Percentiles rank a stretch among this genome's conserved stretches.
phyloP scores from a whole-genome alignment of 495 filamentous ascomycete species.

The Penicillium diatomitis region DNA sequence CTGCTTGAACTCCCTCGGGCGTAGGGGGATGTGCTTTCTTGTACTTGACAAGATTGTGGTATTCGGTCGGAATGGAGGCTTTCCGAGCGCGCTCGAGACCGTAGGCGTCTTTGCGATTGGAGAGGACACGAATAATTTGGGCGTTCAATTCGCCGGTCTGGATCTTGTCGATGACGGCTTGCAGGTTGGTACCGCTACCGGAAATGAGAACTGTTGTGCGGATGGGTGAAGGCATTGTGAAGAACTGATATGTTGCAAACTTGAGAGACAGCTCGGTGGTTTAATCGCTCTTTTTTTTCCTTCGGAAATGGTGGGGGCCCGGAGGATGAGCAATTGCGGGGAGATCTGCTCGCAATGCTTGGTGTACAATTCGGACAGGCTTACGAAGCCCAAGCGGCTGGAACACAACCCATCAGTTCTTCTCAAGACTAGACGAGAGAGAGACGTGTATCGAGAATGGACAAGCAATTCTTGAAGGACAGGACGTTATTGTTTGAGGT shows the following conservation, averaged over 20 bases:
- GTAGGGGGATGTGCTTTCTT: slow-evolving; percentile 42
- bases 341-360: not conserved
- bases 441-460: too few relatives aligned
- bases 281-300: not conserved
- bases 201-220: slow-evolving; percentile 61
- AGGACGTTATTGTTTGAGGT: too few relatives aligned
- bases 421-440: not conserved
- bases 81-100: slow-evolving; percentile 64
- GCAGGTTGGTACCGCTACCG: slow-evolving; percentile 79
- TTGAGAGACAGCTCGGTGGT: not conserved
- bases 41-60: slow-evolving; percentile 77
- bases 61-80: slow-evolving; percentile 66
- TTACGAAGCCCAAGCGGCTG: too few relatives aligned
- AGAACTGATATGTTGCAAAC: not conserved
- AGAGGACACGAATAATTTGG: slow-evolving; percentile 66
- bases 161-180: slow-evolving; percentile 77
- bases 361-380: too few relatives aligned
- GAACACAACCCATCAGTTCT: not conserved
- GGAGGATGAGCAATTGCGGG: not conserved
- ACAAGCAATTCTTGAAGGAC: too few relatives aligned
- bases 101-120: slow-evolving; percentile 72
- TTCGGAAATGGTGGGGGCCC: not conserved
- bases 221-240: slow-evolving; percentile 24
- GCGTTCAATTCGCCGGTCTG: slow-evolving; percentile 46
- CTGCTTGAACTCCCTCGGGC: slow-evolving; percentile 37